Evolutionary conservation across 1,139 yeast genomes (phyloP).

Genomic region (Arxiozyma telluris): DNA sequence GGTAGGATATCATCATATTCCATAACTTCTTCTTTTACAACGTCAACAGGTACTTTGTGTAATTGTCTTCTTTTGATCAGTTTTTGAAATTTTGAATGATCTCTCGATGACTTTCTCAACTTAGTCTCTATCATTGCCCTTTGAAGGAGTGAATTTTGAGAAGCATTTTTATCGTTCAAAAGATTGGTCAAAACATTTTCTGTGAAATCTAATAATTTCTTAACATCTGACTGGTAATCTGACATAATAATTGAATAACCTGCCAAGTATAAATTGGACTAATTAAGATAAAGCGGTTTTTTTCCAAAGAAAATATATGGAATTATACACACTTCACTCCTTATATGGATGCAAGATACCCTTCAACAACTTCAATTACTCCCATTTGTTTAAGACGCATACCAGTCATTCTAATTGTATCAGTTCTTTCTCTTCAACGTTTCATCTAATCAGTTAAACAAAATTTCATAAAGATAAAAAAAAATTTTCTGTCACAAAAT

Average conservation of each 20-base stretch:
- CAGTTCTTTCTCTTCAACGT: not conserved
- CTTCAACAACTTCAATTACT: too few species aligned
- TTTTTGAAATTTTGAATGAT: not conserved
- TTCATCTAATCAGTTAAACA: not conserved
- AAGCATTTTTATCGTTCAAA: not conserved
- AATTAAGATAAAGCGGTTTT: too few species aligned
- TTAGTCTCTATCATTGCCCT: slow-evolving; percentile 5
- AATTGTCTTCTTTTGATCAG: not conserved
- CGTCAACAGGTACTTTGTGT: not conserved
- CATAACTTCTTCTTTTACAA: not conserved
- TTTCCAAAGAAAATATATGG: too few species aligned
- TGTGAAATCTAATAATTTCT: slow-evolving; percentile 11
- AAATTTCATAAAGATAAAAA: not conserved
- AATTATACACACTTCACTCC: too few species aligned
- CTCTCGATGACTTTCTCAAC: slow-evolving; percentile 2
- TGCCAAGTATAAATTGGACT: too few species aligned
- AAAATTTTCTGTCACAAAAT: too few species aligned
- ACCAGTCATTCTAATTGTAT: not conserved
- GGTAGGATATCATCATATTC: not conserved
- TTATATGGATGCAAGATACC: too few species aligned
- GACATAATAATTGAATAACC: not conserved
- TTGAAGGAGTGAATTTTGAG: not conserved
- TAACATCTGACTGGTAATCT: slow-evolving; percentile 11
- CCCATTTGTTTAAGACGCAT: too few species aligned
- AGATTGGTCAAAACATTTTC: slow-evolving; percentile 3